A percentile compares a stretch with the other conserved stretches of the same genome.
phyloP scores from a whole-genome alignment of 768 basidiomycete genomes.

The Kwoniella shandongensis region DNA sequence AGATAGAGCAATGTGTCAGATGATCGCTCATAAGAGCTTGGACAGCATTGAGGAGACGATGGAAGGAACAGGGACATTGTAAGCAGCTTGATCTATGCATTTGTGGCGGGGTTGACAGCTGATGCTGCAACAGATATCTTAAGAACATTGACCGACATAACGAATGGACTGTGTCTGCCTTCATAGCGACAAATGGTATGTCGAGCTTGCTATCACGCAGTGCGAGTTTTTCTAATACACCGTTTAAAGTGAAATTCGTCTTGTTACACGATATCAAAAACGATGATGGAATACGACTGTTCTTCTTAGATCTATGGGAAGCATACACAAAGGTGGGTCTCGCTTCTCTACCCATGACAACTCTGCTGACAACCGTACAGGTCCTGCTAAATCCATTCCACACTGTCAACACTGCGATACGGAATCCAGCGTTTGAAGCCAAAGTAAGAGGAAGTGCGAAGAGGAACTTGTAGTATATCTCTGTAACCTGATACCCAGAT shows the following conservation, averaged over 20 bases:
- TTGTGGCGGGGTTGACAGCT: neutral
- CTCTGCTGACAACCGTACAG: neutral
- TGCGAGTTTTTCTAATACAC: neutral
- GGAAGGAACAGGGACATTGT: constrained; percentile 53
- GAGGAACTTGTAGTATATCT: constrained; percentile 65
- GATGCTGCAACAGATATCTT: constrained; percentile 71
- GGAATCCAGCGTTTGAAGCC: constrained; percentile 75
- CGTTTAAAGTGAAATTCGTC: constrained; percentile 78
- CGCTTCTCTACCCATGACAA: constrained; percentile 29
- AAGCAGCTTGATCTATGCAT: constrained; percentile 19
- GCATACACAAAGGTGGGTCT: constrained; percentile 81
- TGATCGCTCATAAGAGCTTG: constrained; percentile 95
- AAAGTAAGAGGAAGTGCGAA: constrained; percentile 82
- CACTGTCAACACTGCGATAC: constrained; percentile 78
- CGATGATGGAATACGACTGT: constrained; percentile 90
- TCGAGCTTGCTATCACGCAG: constrained; percentile 2
- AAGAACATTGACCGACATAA: constrained; percentile 96
- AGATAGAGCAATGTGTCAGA: constrained; percentile 85
- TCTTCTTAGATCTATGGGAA: constrained; percentile 97
- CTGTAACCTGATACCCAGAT: neutral
- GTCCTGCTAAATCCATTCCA: constrained; percentile 84
- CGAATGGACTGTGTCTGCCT: constrained; percentile 97
- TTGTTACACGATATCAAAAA: constrained; percentile 93
- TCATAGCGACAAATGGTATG: constrained; percentile 92
- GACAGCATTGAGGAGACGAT: constrained; percentile 90